Evolutionary conservation across 2,329 filamentous ascomycete genomes (phyloP).

Genomic region (Hypoxylon sp.): DNA sequence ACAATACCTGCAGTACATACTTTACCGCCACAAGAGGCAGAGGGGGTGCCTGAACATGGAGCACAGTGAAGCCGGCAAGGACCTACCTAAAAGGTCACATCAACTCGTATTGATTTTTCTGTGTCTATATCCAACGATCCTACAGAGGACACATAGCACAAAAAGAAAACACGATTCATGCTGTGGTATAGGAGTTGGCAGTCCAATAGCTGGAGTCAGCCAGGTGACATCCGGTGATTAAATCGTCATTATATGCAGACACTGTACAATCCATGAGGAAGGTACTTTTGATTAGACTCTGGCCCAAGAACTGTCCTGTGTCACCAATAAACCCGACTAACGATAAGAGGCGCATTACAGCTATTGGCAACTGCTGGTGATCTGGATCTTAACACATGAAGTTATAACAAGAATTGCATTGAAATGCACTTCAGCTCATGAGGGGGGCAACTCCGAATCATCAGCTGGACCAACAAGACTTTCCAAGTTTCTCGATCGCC

Average conservation of each 20-base stretch:
- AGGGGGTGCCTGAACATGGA: not conserved
- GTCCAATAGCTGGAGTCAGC: conserved; percentile 22
- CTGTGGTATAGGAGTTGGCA: conserved; percentile 19
- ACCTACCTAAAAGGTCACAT: conserved; percentile 36
- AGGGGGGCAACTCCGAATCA: conserved; percentile 12
- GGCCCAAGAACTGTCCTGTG: conserved; percentile 20
- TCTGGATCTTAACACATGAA: conserved; percentile 7
- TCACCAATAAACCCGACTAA: conserved; percentile 6
- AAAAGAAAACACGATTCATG: conserved; percentile 16
- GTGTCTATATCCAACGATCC: conserved; percentile 10
- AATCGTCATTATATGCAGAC: conserved; percentile 2
- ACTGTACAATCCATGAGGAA: not conserved
- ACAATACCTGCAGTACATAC: conserved; percentile 1
- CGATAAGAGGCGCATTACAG: conserved; percentile 17
- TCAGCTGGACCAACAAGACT: conserved; percentile 27
- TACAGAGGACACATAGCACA: conserved; percentile 35
- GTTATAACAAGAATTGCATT: conserved; percentile 2
- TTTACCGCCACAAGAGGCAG: conserved; percentile 22
- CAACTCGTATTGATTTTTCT: conserved; percentile 36
- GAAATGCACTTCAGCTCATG: conserved; percentile 14
- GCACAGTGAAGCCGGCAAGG: conserved; percentile 26
- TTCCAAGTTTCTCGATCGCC: conserved; percentile 17
- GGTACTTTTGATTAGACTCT: conserved; percentile 3
- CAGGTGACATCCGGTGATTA: conserved; percentile 27
- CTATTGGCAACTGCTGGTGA: conserved; percentile 14